Conservation (phyloP, 495 filamentous ascomycete genomes). For the Neurospora hispaniola region DNA sequence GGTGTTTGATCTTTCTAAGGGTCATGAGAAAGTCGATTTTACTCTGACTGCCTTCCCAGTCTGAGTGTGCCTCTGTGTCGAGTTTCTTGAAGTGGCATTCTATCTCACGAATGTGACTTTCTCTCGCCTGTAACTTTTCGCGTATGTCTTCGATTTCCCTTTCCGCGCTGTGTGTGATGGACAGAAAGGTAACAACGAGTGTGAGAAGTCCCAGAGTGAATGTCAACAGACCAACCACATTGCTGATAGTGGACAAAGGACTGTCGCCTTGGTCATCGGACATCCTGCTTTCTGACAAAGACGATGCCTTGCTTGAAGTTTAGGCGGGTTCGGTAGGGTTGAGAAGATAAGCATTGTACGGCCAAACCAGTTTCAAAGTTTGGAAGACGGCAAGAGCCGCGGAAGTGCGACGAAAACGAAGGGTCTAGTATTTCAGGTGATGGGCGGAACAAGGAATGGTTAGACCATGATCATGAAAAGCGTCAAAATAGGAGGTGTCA, state of each 20-base stretch:
- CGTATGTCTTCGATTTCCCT: background rate
- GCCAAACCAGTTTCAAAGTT: background rate
- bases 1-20: fast-evolving
- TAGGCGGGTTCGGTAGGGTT: too few species aligned
- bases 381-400: background rate
- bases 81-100: fast-evolving
- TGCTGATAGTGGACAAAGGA: background rate
- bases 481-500: background rate
- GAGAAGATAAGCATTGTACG: background rate
- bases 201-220: background rate
- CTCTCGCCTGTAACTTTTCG: background rate
- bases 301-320: background rate
- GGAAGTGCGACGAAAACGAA: background rate
- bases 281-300: background rate
- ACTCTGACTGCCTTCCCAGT: background rate
- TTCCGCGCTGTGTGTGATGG: background rate
- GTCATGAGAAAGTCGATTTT: background rate
- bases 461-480: background rate
- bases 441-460: background rate
- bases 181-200: background rate
- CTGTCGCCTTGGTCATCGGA: background rate
- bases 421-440: background rate
- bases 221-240: background rate
- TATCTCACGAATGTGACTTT: background rate
- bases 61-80: background rate